Evolutionary conservation across 2,329 filamentous ascomycete genomes (phyloP).

Genomic region (Exophiala alcalophila): DNA sequence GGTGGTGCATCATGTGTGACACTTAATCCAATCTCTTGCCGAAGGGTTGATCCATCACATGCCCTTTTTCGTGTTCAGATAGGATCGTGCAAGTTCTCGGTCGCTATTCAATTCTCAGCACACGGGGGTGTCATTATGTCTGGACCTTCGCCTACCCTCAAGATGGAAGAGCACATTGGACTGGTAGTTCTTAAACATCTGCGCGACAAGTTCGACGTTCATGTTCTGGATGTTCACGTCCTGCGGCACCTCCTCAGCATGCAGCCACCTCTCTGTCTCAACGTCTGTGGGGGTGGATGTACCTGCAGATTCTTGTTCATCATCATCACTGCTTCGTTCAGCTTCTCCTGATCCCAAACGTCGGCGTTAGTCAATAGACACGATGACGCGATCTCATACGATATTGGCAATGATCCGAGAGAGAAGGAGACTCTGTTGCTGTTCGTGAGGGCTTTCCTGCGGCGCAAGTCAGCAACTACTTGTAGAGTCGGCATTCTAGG

Average conservation of each 20-base stretch:
- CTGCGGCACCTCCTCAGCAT: constrained; percentile 44
- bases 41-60: background rate
- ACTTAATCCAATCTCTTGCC: too few relatives aligned
- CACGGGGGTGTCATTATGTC: background rate
- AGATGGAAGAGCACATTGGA: constrained; percentile 96
- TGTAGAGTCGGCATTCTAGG: too few relatives aligned
- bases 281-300: constrained; percentile 13
- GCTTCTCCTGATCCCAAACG: constrained; percentile 69
- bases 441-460: constrained; percentile 92
- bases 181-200: constrained; percentile 99
- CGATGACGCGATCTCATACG: constrained; percentile 53
- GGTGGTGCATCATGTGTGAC: too few relatives aligned
- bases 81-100: constrained; percentile 77
- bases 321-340: constrained; percentile 89
- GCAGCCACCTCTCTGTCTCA: too few relatives aligned
- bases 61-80: constrained; percentile 45
- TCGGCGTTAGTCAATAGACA: constrained; percentile 20
- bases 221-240: constrained; percentile 99
- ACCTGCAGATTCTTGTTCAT: constrained; percentile 92
- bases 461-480: constrained; percentile 3
- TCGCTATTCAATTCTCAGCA: constrained; percentile 54
- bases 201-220: constrained; percentile 95
- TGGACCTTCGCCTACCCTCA: constrained; percentile 63
- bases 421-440: constrained; percentile 90
- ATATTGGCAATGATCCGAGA: constrained; percentile 97